Percentiles rank a stretch among this genome's conserved stretches.
phyloP scores from a whole-genome alignment of 2,329 filamentous ascomycete genomes.

The Alternaria consortialis region DNA sequence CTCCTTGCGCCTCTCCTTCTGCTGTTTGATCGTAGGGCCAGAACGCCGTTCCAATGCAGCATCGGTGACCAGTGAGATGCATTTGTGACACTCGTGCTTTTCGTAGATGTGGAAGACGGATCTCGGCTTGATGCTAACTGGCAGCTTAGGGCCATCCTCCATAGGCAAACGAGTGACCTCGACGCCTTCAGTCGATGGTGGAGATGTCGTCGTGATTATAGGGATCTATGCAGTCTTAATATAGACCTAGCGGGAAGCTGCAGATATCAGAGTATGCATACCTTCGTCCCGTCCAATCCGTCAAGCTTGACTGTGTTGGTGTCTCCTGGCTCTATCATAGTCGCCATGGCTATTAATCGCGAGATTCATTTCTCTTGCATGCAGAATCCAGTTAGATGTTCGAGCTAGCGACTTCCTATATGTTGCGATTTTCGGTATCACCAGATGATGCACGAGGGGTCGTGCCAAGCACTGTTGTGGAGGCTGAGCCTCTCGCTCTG shows the following conservation, averaged over 20 bases:
- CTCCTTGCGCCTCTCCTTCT: constrained; percentile 18
- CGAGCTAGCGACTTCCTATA: neutral
- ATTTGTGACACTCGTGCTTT: neutral
- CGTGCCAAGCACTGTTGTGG: constrained; percentile 23
- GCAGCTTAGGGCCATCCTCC: neutral
- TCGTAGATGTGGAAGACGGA: constrained; percentile 9
- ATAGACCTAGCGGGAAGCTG: neutral
- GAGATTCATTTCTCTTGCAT: neutral
- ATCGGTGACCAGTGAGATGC: neutral
- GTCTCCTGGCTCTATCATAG: neutral
- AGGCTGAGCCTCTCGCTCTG: constrained; percentile 28
- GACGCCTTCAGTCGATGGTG: neutral
- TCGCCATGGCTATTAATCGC: neutral
- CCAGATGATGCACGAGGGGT: neutral
- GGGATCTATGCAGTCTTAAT: neutral
- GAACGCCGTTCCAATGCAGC: neutral
- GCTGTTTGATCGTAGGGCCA: constrained; percentile 23
- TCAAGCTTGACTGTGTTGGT: neutral
- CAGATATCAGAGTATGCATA: neutral
- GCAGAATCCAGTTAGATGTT: neutral
- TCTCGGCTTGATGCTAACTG: neutral
- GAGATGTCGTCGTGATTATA: neutral
- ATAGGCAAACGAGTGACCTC: neutral
- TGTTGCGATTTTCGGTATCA: neutral
- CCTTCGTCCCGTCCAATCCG: neutral